A percentile compares a stretch with the other conserved stretches of the same genome.
Evolutionary conservation across 495 filamentous ascomycete species (phyloP).

Genomic region (Aspergillus conjunctus): DNA sequence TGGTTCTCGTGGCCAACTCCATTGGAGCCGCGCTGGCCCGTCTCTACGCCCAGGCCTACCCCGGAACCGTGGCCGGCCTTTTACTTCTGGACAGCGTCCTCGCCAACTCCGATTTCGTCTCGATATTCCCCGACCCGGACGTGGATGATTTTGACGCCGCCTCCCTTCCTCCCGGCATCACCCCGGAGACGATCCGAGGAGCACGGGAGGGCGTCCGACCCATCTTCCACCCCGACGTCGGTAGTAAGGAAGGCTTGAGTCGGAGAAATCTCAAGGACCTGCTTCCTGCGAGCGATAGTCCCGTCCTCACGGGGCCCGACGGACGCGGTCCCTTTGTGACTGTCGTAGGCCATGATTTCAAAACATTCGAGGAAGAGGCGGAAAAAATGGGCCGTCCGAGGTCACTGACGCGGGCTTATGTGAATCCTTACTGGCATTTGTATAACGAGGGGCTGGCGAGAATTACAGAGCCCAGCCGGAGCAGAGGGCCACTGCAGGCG

Average conservation of each 20-base stretch:
- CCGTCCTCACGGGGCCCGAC: constrained; percentile 43
- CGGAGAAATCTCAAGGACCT: constrained; percentile 49
- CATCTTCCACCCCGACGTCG: constrained; percentile 56
- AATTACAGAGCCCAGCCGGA: constrained; percentile 44
- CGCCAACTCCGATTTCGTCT: constrained; percentile 61
- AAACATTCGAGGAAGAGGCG: constrained; percentile 56
- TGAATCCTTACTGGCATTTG: constrained; percentile 56
- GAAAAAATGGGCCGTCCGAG: constrained; percentile 40
- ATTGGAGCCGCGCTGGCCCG: constrained; percentile 63
- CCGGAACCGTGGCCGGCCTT: constrained; percentile 46
- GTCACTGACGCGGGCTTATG: constrained; percentile 49
- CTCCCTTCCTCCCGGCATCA: constrained; percentile 49
- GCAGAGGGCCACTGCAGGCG: constrained; percentile 53
- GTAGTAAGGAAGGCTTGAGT: constrained; percentile 59
- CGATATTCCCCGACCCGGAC: constrained; percentile 63
- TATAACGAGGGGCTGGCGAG: constrained; percentile 59
- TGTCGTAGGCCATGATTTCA: constrained; percentile 64
- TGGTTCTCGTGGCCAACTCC: constrained; percentile 59
- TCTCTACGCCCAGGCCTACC: constrained; percentile 53
- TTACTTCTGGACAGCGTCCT: constrained; percentile 65
- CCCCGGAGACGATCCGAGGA: constrained; percentile 47
- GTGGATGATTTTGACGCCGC: constrained; percentile 45
- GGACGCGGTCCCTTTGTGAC: constrained; percentile 48
- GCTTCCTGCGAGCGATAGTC: constrained; percentile 53
- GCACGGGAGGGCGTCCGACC: constrained; percentile 40